Evolutionary conservation across 257 asterid genomes (phyloP), one percentile per base, ranked within the genome.

Genomic region (Phtheirospermum japonicum): DNA sequence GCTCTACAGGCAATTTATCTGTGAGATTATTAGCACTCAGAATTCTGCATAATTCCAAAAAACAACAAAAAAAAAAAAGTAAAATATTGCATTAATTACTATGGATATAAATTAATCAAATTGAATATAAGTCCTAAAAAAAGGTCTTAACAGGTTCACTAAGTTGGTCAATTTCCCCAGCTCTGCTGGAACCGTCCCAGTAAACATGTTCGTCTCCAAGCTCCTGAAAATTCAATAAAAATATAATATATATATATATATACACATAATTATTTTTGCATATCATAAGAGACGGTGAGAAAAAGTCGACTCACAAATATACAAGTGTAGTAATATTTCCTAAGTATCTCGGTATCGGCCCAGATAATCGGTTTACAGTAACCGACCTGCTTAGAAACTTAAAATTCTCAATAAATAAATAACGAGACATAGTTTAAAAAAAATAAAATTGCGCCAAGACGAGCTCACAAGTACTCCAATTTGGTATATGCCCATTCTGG

Each of bases 141-240:
- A 5, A 49, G 16, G 14, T 56, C 73, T n/a, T 61, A 61, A 84
- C 90, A 84, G 85, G 49, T 16, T 65, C 63, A 28, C 69, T 69
- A 84, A 84, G 78, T 80, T 82, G 63, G 66, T 61, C 62, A 82
- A 75, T 14, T 77, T 82, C 76, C 88, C 88, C 0, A 87, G 73
- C 76, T 82, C 76, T 8, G 76, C 77, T 11, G 94, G 94, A 71
- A 87, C 43, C 0, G 73, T 66, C 60, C 87, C 94, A 42, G 61
- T 58, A 65, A 87, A 84, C 70, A 64, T 59, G 74, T 87, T 86
- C 71, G 33, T 69, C 75, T 86, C 89, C 54, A 86, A 69, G 78
- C 78, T 76, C 92, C 95, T 82, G 83, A 73, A 72, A 53, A 59
- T 40, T 46, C 16, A 48, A 17, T 37, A 5, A 23, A 23, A 23